Conservation (phyloP, 164 flowering plant genomes). For the Vitis labrusca region DNA sequence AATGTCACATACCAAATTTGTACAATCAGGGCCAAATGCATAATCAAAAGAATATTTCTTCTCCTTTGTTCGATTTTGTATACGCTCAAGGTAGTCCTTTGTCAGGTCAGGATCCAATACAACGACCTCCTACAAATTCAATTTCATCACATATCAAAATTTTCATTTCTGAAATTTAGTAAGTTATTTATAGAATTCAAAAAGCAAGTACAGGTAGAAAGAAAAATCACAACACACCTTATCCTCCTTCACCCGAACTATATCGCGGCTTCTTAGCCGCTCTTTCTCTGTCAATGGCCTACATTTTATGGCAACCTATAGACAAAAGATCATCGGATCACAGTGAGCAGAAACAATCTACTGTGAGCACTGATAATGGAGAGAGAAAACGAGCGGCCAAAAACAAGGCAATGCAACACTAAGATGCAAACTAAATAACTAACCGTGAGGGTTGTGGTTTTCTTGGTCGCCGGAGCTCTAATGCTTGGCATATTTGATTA, state of each 20-base stretch:
- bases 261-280: constrained; percentile 41
- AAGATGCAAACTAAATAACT: constrained; percentile 13
- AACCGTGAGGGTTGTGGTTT: constrained; percentile 69
- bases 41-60: constrained; percentile 70
- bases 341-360: neutral
- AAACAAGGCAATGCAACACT: neutral
- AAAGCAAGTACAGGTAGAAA: neutral
- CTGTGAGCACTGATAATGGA: neutral
- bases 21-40: constrained; percentile 69
- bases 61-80: constrained; percentile 82
- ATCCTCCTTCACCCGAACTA: constrained; percentile 60
- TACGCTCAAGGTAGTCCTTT: constrained; percentile 79
- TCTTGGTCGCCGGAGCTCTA: constrained; percentile 70
- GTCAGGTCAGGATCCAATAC: constrained; percentile 85
- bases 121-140: constrained; percentile 55
- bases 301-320: constrained; percentile 86
- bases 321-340: neutral
- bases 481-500: constrained; percentile 65
- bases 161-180: neutral
- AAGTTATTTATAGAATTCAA: neutral
- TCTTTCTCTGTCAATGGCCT: constrained; percentile 63
- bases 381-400: neutral
- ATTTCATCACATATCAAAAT: neutral
- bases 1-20: constrained; percentile 51
- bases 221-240: constrained; percentile 41